Evolutionary conservation across 768 basidiomycete genomes (phyloP).

Genomic region (Tylopilus vinaceipallidus): DNA sequence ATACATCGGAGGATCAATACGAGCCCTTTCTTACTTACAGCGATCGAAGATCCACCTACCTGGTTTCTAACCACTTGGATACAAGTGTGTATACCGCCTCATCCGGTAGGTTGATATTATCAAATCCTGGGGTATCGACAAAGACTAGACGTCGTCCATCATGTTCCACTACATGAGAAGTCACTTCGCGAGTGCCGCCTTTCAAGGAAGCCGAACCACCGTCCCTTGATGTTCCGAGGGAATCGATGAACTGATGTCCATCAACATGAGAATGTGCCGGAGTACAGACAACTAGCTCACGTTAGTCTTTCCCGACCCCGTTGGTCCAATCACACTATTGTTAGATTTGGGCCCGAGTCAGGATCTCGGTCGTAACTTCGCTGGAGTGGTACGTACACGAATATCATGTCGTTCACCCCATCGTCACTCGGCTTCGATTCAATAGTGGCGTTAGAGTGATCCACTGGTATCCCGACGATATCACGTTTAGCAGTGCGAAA

Average conservation of each 20-base stretch:
- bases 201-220: not conserved
- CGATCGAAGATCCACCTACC: not conserved
- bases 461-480: not conserved
- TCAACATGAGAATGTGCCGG: not conserved
- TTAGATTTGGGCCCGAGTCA: not conserved
- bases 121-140: conserved; percentile 7
- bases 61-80: not conserved
- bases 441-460: not conserved
- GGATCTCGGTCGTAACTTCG: not conserved
- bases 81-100: not conserved
- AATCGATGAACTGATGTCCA: conserved; percentile 6
- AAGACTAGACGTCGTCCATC: conserved; percentile 1
- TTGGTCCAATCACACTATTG: conserved; percentile 1
- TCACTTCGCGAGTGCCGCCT: not conserved
- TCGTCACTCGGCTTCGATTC: not conserved
- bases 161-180: not conserved
- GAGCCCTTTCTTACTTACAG: no score
- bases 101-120: not conserved
- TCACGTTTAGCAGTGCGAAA: not conserved
- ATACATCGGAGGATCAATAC: no score
- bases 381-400: not conserved
- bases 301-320: conserved; percentile 9
- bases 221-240: not conserved
- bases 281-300: not conserved
- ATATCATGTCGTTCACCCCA: not conserved